Evolutionary conservation across 495 filamentous ascomycete genomes (phyloP), one percentile per base, ranked within the genome.

Genomic region (Aspergillus leporis): DNA sequence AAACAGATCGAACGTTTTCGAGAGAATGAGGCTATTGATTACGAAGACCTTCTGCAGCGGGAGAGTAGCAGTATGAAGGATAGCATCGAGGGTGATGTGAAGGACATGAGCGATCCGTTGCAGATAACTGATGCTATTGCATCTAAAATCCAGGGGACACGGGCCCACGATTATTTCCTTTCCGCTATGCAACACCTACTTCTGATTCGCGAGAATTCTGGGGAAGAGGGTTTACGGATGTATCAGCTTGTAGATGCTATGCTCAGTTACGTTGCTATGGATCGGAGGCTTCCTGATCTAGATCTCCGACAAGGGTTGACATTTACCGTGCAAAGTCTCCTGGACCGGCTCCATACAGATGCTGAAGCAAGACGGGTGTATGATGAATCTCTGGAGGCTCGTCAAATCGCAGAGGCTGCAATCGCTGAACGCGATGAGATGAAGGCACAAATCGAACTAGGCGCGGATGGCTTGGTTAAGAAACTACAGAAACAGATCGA

Each of bases 201-300:
- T 45, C 78, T 98, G 34, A 96, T 98, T 64, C 84, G 92, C 52
- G 92, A 97, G 65, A 96, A 94, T 62, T 90, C 93, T 50, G 87
- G 89, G 38, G 94, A 98, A 70, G 94, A 98, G 70, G 83, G 92
- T 36, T 74, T 97, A 32, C 87, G 92, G 31, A 95, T 97, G 91
- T 98, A 98, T 77, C 94, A 98, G 79, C 84, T 98, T 10, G 93
- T 98, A 9, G 94, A 98, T 70, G 87, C 90, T 9, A 98, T 98
- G 90, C 86, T 98, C 59, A 96, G 91, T 75, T 98, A 98, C 72
- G 94, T 98, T 58, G 94, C 93, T 56, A 98, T 98, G 95, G 94
- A 98, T 72, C 87, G 94, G 61, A 84, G 94, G 53, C 73, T 98
- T 60, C 95, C 94, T 43, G 93, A 98, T 75, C 91, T 98, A 82